Base-by-base conservation (phyloP, 2,329 filamentous ascomycete genomes). In the Hypoxylon sp. region DNA sequence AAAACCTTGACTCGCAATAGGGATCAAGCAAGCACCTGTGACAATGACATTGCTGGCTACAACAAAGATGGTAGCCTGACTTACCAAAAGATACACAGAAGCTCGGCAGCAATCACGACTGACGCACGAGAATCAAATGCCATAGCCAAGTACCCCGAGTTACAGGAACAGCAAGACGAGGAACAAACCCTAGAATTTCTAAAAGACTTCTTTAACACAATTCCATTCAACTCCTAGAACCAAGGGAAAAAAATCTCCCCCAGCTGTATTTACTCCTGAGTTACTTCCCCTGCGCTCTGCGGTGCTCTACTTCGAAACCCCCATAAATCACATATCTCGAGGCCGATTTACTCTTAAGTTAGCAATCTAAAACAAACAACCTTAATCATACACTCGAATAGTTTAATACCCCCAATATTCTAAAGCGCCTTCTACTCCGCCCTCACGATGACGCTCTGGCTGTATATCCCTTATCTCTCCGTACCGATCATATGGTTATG, bases 11-110 rank as follows among this genome's bases (percentile, higher is more conserved):
- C 10, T 17, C 46, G 51, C 17, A 54, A 62, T 24, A 29, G 11
- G 8, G 14, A 22, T 2, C 52, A 42, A 19, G 35, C n/a, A 44
- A 54, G 24, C 19, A 50, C 8, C 10, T 11, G 11, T 51, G n/a
- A 51, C 52, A 57, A 63, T 42, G 33, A 13, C 19, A 31, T 50
- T 50, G 22, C 17, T 22, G 14, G 1, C 11, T 17, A 35, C 9
- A 9, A 55, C 37, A 62, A 62, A 62, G 59, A 29, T 9, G 26
- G 17, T 10, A 13, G 6, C 19, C 22, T 2, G 14, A 26, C 13
- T 14, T 31, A 39, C 19, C 37, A 55, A 55, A 24, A 31, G 47
- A 31, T 14, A 50, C 26, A 13, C 22, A 8, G 26, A 19, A 17
- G 14, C 8, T 39, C 3, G 13, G 22, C 11, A 31, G 14, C 22